Base-by-base conservation (phyloP, 768 basidiomycete species). In the Pleurotus eryngii region DNA sequence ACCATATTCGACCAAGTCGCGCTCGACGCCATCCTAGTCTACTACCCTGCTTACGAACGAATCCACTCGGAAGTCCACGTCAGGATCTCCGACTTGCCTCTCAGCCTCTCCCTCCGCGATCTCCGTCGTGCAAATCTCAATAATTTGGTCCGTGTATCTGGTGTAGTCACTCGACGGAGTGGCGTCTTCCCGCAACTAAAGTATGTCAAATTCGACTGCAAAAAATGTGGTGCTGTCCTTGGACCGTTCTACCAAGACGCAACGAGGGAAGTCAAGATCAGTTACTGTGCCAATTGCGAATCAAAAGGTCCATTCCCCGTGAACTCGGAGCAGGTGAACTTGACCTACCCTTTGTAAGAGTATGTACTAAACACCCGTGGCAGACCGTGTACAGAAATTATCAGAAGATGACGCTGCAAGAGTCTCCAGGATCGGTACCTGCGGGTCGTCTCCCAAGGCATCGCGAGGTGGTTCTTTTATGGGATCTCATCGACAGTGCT, bases 171-270 rank as follows among this genome's bases (percentile, higher is more conserved):
- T 1, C 79, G 97, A 57, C 82, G 97, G 39, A 93, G 87, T 7
- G 96, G 97, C 8, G 95, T 99, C 8, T 98, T 98, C 73, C 97
- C 97, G n/a, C 97, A 99, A 71, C 77, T 99, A 59, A 98, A 99
- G 75, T 97, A 98, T 67, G 95, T 99, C 71, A 98, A 98, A 70
- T 99, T 99, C 65, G 94, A 98, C 70, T 99, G 97, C 72, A 82
- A 82, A 56, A 98, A 96, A 70, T 99, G 97, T 64, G 89, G 90
- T 15, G 90, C 87, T n/a, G 85, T 92, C 24, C 79, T 98, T 14
- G 97, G 97, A 12, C 97, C 97, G 1, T 98, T 98, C 77, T 96
- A 94, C 70, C 97, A 99, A 76, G 97, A 98, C 71, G 92, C 94
- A 5, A 89, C 88, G 38, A 90, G 85, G 72, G 97, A 99, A 70